Evolutionary conservation across 306 rosid genomes (phyloP).

Genomic region (Morella rubra): DNA sequence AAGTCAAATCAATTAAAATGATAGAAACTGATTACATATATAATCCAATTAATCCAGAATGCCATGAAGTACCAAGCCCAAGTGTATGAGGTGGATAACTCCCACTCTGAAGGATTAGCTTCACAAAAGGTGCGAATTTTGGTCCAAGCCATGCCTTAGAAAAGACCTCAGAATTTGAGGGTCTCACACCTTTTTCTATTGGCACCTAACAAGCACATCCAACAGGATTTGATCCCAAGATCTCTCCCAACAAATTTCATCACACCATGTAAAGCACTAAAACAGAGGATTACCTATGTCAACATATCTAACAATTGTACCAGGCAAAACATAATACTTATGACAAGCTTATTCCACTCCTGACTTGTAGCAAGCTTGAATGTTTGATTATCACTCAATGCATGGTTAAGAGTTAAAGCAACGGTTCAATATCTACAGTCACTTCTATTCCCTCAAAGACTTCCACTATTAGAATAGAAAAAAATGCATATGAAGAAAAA

Average conservation of each 20-base stretch:
- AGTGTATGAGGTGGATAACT: background rate
- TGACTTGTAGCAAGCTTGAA: background rate
- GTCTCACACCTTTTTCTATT: background rate
- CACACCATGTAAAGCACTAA: background rate
- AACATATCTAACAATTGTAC: background rate
- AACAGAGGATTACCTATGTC: background rate
- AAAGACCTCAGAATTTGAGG: background rate
- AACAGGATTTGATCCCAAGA: background rate
- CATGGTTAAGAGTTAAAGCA: background rate
- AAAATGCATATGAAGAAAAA: background rate
- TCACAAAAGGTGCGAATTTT: background rate
- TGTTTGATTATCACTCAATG: too few species aligned
- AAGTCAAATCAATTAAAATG: background rate
- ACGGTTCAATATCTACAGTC: background rate
- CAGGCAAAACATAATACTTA: background rate
- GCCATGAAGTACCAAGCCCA: background rate
- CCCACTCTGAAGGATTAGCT: background rate
- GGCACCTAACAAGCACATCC: background rate
- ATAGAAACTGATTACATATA: background rate
- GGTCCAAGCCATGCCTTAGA: background rate
- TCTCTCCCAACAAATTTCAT: background rate
- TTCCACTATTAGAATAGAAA: background rate
- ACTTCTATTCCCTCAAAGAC: background rate
- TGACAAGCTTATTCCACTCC: background rate
- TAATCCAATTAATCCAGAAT: background rate